phyloP scores from a whole-genome alignment of 495 filamentous ascomycete genomes.

The Xylaria nigripes region DNA sequence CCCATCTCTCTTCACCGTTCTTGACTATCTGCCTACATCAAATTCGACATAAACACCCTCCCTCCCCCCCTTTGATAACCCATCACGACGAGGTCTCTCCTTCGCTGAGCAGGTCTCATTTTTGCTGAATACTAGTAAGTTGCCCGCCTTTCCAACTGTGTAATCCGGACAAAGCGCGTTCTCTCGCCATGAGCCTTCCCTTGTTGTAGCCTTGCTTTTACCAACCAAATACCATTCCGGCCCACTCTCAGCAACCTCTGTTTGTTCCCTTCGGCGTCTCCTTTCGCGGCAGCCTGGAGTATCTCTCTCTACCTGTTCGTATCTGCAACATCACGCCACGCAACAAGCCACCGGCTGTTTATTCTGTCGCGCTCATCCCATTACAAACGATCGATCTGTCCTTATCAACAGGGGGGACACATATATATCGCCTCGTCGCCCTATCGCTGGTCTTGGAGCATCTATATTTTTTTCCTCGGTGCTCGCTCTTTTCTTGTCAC shows the following conservation, averaged over 20 bases:
- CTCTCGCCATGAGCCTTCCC: neutral
- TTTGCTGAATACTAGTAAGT: slow-evolving; percentile 28
- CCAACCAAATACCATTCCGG: neutral
- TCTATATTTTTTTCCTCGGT: neutral
- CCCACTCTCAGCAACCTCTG: slow-evolving; percentile 4
- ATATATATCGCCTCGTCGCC: slow-evolving; percentile 20
- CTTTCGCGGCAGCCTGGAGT: slow-evolving; percentile 26
- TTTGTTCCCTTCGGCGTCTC: slow-evolving; percentile 20
- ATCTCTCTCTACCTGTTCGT: neutral
- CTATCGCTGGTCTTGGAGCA: slow-evolving; percentile 13
- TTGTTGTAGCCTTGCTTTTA: slow-evolving; percentile 11
- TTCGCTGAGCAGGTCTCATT: slow-evolving; percentile 32
- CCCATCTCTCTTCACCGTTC: slow-evolving; percentile 28
- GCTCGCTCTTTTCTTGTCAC: neutral
- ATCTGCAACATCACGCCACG: neutral
- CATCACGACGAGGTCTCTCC: slow-evolving; percentile 30
- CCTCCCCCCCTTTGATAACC: slow-evolving; percentile 26
- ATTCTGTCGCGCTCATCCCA: slow-evolving; percentile 7
- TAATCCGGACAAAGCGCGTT: slow-evolving; percentile 5
- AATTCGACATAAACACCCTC: slow-evolving; percentile 19
- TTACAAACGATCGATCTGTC: slow-evolving; percentile 23
- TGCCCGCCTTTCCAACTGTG: neutral
- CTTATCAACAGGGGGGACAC: slow-evolving; percentile 9
- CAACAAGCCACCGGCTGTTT: slow-evolving; percentile 1
- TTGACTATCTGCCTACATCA: slow-evolving; percentile 23